Percentiles rank a stretch among this genome's conserved stretches.
phyloP scores from a whole-genome alignment of 2,329 filamentous ascomycete genomes.

The Whalleya microplaca region DNA sequence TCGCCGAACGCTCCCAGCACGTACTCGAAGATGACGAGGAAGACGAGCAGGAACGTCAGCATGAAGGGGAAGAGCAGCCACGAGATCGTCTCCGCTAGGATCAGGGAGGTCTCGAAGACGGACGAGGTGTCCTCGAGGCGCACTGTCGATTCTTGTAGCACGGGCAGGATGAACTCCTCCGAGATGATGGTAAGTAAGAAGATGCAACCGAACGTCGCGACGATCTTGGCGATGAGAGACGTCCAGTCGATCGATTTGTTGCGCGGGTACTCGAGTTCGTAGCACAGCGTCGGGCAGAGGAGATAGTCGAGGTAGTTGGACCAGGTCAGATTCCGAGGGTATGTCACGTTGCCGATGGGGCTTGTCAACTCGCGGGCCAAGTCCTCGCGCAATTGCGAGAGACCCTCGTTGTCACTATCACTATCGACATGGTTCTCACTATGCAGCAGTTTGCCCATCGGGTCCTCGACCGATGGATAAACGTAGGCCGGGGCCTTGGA shows the following conservation, averaged over 20 bases:
- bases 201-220: conserved; percentile 94
- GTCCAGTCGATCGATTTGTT: conserved; percentile 75
- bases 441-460: conserved; percentile 42
- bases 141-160: conserved; percentile 71
- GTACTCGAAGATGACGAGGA: conserved; percentile 98
- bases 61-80: conserved; percentile 96
- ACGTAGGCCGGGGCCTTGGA: conserved; percentile 73
- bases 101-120: conserved; percentile 70
- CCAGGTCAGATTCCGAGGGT: conserved; percentile 84
- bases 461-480: conserved; percentile 69
- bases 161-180: conserved; percentile 94
- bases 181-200: conserved; percentile 90
- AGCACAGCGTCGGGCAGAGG: conserved; percentile 93
- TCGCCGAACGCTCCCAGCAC: conserved; percentile 93
- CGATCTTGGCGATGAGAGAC: conserved; percentile 80
- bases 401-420: conserved; percentile 47
- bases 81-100: conserved; percentile 87
- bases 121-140: conserved; percentile 53
- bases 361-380: conserved; percentile 90
- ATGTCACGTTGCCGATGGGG: conserved; percentile 85
- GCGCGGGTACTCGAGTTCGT: conserved; percentile 94
- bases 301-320: conserved; percentile 85
- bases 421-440: conserved; percentile 40
- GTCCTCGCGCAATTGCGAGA: conserved; percentile 78
- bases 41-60: conserved; percentile 92